Evolutionary conservation across 768 basidiomycete genomes (phyloP).

Genomic region (Suillus cothurnatus): DNA sequence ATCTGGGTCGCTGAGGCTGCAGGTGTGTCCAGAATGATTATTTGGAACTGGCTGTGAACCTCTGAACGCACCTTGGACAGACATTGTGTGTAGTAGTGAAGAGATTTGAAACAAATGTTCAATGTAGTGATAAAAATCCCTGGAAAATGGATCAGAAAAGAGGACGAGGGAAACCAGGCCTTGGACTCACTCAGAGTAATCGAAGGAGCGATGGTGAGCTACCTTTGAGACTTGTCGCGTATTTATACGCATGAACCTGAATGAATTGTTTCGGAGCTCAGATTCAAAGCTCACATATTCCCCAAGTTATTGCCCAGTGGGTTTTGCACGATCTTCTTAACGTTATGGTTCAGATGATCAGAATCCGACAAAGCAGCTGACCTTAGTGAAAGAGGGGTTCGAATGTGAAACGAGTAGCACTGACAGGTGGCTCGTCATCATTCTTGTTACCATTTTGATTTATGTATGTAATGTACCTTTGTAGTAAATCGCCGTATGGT

Average conservation of each 20-base stretch:
- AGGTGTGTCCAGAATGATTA: not conserved
- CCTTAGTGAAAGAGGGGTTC: too few species aligned
- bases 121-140: not conserved
- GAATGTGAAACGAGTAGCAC: too few species aligned
- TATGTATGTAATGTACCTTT: too few species aligned
- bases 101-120: not conserved
- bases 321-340: too few species aligned
- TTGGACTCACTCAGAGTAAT: not conserved
- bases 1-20: not conserved
- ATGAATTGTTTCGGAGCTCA: not conserved
- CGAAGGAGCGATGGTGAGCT: not conserved
- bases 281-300: too few species aligned
- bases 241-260: not conserved
- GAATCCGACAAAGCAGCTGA: too few species aligned
- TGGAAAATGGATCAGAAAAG: not conserved
- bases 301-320: too few species aligned
- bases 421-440: too few species aligned
- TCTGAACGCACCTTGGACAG: not conserved
- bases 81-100: not conserved
- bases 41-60: not conserved
- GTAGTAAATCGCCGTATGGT: too few species aligned
- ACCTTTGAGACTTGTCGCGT: not conserved
- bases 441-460: too few species aligned
- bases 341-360: too few species aligned
- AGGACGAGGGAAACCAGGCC: not conserved